phyloP scores from a whole-genome alignment of 257 asterid genomes.

The Nemophila menziesii region DNA sequence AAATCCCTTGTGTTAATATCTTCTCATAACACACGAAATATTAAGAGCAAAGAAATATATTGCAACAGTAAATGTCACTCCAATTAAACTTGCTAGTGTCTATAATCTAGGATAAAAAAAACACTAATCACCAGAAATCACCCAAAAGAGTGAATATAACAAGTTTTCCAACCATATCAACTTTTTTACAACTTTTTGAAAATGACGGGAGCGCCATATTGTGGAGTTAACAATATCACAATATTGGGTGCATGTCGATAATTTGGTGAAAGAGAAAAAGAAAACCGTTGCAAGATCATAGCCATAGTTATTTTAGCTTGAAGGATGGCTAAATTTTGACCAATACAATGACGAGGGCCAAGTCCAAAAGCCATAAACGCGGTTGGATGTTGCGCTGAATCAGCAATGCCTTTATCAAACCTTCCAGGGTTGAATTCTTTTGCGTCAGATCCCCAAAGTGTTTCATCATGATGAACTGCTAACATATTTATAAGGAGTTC shows the following conservation, averaged over 20 bases:
- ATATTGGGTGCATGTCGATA: constrained; percentile 39
- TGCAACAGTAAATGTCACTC: no score
- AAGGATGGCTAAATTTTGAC: constrained; percentile 27
- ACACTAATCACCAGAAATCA: no score
- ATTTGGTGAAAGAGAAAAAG: constrained; percentile 23
- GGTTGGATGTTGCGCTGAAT: constrained; percentile 29
- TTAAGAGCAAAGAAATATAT: no score
- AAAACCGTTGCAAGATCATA: constrained; percentile 25
- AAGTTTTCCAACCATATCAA: no score
- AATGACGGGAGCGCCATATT: constrained; percentile 34
- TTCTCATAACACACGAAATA: no score
- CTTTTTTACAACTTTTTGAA: no score
- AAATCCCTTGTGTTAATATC: no score
- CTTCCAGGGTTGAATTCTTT: constrained; percentile 34
- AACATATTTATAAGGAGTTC: constrained; percentile 32
- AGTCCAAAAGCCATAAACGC: constrained; percentile 34
- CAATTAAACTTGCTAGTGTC: no score
- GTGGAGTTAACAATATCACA: constrained; percentile 33
- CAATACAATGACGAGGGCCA: constrained; percentile 36
- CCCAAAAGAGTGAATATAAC: no score
- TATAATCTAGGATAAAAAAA: no score
- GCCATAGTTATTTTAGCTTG: constrained; percentile 35
- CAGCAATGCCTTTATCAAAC: constrained; percentile 25
- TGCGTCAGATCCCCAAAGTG: constrained; percentile 31
- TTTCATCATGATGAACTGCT: constrained; percentile 37